Evolutionary conservation across 768 basidiomycete genomes (phyloP), one percentile per base, ranked within the genome.

Genomic region (Sporobolomyces phaffii): DNA sequence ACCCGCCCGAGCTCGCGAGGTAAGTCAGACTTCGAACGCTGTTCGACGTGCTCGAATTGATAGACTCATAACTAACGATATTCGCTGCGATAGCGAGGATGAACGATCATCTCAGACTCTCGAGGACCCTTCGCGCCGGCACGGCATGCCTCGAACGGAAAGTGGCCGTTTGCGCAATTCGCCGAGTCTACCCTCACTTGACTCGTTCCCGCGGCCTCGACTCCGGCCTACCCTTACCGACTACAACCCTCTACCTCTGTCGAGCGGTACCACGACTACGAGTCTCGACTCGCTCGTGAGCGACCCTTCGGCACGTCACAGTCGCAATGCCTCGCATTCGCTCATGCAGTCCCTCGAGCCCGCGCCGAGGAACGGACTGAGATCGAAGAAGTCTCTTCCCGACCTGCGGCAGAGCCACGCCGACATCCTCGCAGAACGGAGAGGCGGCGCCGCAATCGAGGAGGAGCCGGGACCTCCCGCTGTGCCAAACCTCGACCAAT

Each of bases 381-480:
- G 74, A 5, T 63, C 81, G 38, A 92, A 90, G 80, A 89, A 92
- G 78, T 91, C 90, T 63, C 81, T 94, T 62, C 91, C 92, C 10
- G 91, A 96, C 75, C 80, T 94, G 51, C 83, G 88, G 31, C 83
- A 78, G 53, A 77, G 75, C 49, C 79, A 80, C 60, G 75, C 77
- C 38, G 75, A 77, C 59, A 79, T 78, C 68, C 76, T 79, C 13
- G 72, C 73, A 29, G 79, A 80, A 36, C 72, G 78, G 8, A 60
- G 73, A 22, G 53, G 33, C 1, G 65, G 59, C 0, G 22, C 65
- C 5, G 17, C 20, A 1, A 43, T 47, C 15, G 45, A 41, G 10
- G 62, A 68, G n/a, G 60, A 52, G 22, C n/a, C 34, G n/a, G 48
- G 24, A 43, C 28, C 22, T 34, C 20, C 59, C 29, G n/a, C 60